These are phyloP conservation scores for Sporothrix euskadiensis DNA, from an alignment of 2,329 filamentous ascomycete species.

Conservation along the genomic window DNA sequence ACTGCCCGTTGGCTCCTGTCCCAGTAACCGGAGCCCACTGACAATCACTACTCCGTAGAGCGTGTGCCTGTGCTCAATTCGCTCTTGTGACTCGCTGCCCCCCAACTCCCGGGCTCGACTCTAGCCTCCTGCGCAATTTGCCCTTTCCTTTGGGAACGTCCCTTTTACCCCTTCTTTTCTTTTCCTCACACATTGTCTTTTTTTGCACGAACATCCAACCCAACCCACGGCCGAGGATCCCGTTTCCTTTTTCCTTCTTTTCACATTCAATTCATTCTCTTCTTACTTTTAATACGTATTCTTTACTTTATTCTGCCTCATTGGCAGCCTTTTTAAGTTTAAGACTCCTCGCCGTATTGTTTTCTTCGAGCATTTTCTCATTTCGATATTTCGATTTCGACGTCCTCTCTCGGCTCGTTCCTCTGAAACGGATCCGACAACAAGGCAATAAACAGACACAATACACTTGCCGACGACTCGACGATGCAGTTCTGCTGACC, in stretches of 20 bases:
- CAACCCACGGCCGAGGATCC: not conserved
- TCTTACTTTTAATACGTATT: slow-evolving; percentile 16
- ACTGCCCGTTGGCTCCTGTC: slow-evolving; percentile 7
- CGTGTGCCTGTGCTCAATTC: slow-evolving; percentile 1
- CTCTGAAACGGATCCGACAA: slow-evolving; percentile 10
- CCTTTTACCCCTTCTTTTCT: not conserved
- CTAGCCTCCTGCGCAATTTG: slow-evolving; percentile 8
- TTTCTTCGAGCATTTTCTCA: not conserved
- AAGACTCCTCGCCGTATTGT: not conserved
- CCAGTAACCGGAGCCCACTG: slow-evolving; percentile 21
- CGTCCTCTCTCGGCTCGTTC: not conserved
- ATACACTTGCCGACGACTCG: not conserved
- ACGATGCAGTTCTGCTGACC: slow-evolving; percentile 20
- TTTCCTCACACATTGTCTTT: not conserved
- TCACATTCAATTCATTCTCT: not conserved
- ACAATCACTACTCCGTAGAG: not conserved
- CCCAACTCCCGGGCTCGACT: not conserved
- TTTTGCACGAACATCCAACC: not conserved
- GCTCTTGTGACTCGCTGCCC: not conserved
- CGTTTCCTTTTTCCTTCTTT: not conserved
- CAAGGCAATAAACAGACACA: not conserved
- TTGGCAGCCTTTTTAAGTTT: not conserved
- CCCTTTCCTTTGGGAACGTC: not conserved
- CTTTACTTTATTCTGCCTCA: not conserved
- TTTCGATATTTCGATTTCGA: not conserved